Evolutionary conservation across 1,284 basidiomycete species (phyloP).

Genomic region (Bjerkandera adusta): DNA sequence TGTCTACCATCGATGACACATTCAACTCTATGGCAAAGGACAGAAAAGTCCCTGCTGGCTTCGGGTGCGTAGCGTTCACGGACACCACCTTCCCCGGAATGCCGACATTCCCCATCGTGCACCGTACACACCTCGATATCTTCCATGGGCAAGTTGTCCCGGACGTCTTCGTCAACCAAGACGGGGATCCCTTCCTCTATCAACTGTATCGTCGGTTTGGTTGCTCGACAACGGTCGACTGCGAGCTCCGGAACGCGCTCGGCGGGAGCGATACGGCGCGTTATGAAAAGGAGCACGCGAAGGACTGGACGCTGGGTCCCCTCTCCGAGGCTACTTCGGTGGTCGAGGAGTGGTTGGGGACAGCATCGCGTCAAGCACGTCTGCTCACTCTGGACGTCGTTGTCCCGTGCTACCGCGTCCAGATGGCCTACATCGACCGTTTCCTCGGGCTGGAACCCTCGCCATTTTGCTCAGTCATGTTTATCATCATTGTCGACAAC

Average conservation of each 20-base stretch:
- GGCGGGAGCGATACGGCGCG: slow-evolving; percentile 47
- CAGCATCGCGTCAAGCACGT: slow-evolving; percentile 21
- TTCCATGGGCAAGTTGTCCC: slow-evolving; percentile 53
- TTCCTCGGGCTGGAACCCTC: slow-evolving; percentile 45
- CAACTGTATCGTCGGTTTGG: slow-evolving; percentile 59
- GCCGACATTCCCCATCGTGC: slow-evolving; percentile 59
- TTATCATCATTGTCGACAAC: slow-evolving; percentile 58
- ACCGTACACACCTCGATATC: slow-evolving; percentile 53
- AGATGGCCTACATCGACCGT: slow-evolving; percentile 38
- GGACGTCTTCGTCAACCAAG: slow-evolving; percentile 50
- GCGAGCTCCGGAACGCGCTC: slow-evolving; percentile 41
- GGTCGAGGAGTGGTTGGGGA: slow-evolving; percentile 37
- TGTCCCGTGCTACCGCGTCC: slow-evolving; percentile 56
- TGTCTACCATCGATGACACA: slow-evolving; percentile 36
- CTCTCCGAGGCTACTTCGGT: slow-evolving; percentile 39
- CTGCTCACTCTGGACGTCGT: slow-evolving; percentile 52
- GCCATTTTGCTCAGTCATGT: slow-evolving; percentile 43
- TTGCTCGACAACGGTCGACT: slow-evolving; percentile 44
- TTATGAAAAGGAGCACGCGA: slow-evolving; percentile 43
- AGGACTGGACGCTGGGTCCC: slow-evolving; percentile 48
- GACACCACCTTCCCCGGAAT: slow-evolving; percentile 56
- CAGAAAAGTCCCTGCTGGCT: slow-evolving; percentile 38
- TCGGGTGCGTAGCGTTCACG: slow-evolving; percentile 59
- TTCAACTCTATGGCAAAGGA: slow-evolving; percentile 36
- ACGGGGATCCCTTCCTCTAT: slow-evolving; percentile 53